Base-by-base conservation (phyloP, 2,329 filamentous ascomycete genomes). In the Elsinoe perseae region DNA sequence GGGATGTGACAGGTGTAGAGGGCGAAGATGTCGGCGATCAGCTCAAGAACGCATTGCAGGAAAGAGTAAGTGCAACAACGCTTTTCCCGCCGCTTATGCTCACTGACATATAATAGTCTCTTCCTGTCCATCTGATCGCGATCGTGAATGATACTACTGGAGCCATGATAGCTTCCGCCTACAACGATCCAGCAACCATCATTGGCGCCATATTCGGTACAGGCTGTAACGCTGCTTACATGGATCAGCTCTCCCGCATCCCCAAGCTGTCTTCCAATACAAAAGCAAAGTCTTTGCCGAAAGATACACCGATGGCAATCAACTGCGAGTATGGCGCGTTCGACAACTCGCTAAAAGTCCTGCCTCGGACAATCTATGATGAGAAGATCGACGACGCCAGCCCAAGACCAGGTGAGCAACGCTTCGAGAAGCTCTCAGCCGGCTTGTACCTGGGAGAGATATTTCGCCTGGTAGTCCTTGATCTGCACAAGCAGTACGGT, bases 271-370 rank as follows among this genome's bases (percentile, higher is more conserved):
- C 85, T 5, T 34, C 28, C 18, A 27, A 52, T 12, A 9, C 28
- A 9, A 32, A 16, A n/a, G 81, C 90, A 72, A 79, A 89, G 73
- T 87, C 88, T 66, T 77, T 95, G 25, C 85, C 87, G 18, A 73
- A 84, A 1, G 84, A 93, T 60, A 83, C 83, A 59, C 89, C 86
- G 46, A 95, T 97, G 81, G 91, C 89, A 50, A 96, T 97, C 77
- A 97, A 97, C 78, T 96, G 92, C 76, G 92, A 97, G 73, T 97
- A 91, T 81, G 92, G 92, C 61, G 91, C 92, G 30, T 97, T 97
- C 68, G 92, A 97, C 73, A 96, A 95, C 70, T 89, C 95, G 72
- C 87, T 93, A 75, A 79, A 85, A 65, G 86, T 96, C 54, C 84
- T 97, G 20, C 92, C 92, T 16, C 82, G 86, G 56, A 96, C 90